These are phyloP conservation scores for Aspergillus ochraceoroseus DNA, from an alignment of 2,329 filamentous ascomycete genomes.

Conservation along the genomic window DNA sequence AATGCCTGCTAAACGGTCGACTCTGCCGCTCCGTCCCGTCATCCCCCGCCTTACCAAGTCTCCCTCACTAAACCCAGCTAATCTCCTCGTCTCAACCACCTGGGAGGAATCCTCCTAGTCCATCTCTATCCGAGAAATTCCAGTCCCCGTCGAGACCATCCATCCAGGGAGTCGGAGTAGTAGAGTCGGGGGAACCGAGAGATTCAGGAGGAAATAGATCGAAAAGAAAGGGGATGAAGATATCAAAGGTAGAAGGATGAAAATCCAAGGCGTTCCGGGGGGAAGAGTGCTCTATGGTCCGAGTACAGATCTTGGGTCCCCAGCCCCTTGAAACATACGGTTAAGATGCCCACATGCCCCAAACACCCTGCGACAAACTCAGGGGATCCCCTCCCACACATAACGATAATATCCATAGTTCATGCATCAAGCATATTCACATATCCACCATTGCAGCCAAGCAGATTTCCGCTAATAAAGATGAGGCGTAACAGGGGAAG, in stretches of 20 bases:
- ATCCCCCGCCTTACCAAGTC: not conserved
- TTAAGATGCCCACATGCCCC: slow-evolving; percentile 17
- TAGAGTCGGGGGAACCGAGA: slow-evolving; percentile 2
- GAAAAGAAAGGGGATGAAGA: too few species aligned
- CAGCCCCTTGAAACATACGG: slow-evolving; percentile 16
- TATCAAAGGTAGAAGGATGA: slow-evolving; percentile 8
- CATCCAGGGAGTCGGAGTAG: slow-evolving; percentile 7
- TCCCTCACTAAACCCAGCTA: too few species aligned
- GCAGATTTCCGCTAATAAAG: slow-evolving; percentile 8
- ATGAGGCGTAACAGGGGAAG: slow-evolving; percentile 8
- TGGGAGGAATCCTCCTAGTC: too few species aligned
- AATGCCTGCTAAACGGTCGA: slow-evolving; percentile 41
- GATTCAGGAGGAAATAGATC: too few species aligned
- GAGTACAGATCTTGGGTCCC: slow-evolving; percentile 13
- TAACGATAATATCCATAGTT: slow-evolving; percentile 18
- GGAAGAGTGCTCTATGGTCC: slow-evolving; percentile 16
- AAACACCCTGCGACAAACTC: slow-evolving; percentile 21
- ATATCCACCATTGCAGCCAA: slow-evolving; percentile 15
- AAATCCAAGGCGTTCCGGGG: slow-evolving; percentile 12
- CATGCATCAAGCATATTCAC: slow-evolving; percentile 23
- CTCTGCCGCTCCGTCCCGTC: slow-evolving; percentile 11
- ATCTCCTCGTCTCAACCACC: not conserved
- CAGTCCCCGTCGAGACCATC: too few species aligned
- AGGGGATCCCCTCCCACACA: slow-evolving; percentile 17
- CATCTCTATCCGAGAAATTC: too few species aligned